phyloP scores from a whole-genome alignment of 1,284 basidiomycete genomes.

The Ceratobasidium sp. region DNA sequence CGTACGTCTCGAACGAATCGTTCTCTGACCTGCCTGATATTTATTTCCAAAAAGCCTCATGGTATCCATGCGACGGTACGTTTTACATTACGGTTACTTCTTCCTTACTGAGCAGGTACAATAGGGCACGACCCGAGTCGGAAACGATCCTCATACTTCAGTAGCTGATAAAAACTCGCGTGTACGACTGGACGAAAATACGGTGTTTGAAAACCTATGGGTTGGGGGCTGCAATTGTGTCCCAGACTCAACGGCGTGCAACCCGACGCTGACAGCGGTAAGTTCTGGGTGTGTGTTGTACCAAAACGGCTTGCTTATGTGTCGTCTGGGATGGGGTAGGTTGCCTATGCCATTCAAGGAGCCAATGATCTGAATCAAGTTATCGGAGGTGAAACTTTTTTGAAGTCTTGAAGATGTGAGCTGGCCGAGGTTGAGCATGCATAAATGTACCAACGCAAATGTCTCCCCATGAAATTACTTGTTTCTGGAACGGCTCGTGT shows the following conservation, averaged over 20 bases:
- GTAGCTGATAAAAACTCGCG: constrained; percentile 33
- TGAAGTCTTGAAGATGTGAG: too few relatives aligned
- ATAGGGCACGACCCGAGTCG: constrained; percentile 29
- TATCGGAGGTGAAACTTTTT: background rate
- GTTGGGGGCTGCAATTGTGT: constrained; percentile 25
- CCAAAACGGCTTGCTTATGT: background rate
- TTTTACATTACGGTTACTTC: background rate
- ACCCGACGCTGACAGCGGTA: constrained; percentile 39
- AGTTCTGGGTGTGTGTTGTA: background rate
- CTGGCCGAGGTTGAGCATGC: too few relatives aligned
- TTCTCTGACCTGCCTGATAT: background rate
- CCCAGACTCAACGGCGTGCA: constrained; percentile 40
- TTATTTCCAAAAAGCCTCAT: background rate
- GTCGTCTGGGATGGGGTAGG: background rate
- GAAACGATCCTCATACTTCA: constrained; percentile 37
- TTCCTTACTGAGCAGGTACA: background rate
- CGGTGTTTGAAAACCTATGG: constrained; percentile 34
- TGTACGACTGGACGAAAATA: constrained; percentile 17
- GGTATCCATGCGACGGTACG: constrained; percentile 12
- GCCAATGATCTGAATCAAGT: constrained; percentile 26
- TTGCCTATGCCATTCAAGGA: constrained; percentile 33
- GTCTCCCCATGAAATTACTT: background rate
- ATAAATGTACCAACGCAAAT: too few relatives aligned
- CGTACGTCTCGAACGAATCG: background rate
- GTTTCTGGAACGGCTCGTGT: too few relatives aligned